phyloP scores from a whole-genome alignment of 78 protist species.

The Ministeria vibrans region DNA sequence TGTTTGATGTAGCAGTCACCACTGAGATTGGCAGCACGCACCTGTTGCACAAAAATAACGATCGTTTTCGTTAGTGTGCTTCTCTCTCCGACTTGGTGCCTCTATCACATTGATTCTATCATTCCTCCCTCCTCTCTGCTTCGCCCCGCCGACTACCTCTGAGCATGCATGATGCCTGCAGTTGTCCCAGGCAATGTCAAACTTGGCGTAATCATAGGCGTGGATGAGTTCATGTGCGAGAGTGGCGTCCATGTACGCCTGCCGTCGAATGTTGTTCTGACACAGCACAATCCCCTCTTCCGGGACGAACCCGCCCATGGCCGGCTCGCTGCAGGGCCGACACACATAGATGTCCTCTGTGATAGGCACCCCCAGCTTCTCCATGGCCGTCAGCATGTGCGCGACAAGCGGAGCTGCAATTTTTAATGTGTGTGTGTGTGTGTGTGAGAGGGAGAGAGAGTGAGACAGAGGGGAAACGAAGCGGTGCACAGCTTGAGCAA shows the following conservation, averaged over 20 bases:
- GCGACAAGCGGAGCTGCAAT: too few species aligned
- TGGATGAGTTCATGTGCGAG: conserved; percentile 70
- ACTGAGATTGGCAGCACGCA: conserved; percentile 69
- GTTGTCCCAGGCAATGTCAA: conserved; percentile 47
- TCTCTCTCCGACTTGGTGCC: background rate
- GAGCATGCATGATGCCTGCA: conserved; percentile 67
- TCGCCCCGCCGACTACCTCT: conserved; percentile 33
- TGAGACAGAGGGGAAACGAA: background rate
- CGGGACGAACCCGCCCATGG: background rate
- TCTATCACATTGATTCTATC: background rate
- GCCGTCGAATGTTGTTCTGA: background rate
- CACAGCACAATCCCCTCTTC: background rate
- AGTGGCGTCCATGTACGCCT: conserved; percentile 1
- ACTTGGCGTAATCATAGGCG: conserved; percentile 65
- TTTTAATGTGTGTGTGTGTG: too few species aligned
- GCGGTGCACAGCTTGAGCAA: background rate
- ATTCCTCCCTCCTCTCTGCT: background rate
- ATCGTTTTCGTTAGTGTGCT: background rate
- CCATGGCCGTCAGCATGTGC: too few species aligned
- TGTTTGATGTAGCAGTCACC: conserved; percentile 64
- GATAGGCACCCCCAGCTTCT: background rate
- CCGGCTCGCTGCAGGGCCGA: background rate
- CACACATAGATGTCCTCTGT: background rate
- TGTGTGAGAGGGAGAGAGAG: background rate
- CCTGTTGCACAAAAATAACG: conserved; percentile 12